Evolutionary conservation across 768 basidiomycete species (phyloP).

Genomic region (Psilocybe cyanescens): DNA sequence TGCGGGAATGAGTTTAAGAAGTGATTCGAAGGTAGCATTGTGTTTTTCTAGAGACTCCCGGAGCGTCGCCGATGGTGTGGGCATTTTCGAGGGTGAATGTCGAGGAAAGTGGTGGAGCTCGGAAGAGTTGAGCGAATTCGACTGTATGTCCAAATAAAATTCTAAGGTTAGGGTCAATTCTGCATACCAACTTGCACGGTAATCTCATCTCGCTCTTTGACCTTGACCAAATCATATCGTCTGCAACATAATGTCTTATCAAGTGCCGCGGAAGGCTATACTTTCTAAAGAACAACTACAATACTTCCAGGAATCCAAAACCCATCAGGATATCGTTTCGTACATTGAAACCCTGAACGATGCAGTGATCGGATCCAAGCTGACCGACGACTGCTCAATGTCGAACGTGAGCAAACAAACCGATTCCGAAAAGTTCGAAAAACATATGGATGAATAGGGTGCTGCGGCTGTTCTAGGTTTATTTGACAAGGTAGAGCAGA

Average conservation of each 20-base stretch:
- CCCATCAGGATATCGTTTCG: conserved; percentile 65
- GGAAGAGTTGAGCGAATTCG: background rate
- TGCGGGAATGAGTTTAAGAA: conserved; percentile 86
- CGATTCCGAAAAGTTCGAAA: background rate
- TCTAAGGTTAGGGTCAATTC: conserved; percentile 20
- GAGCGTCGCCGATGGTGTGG: conserved; percentile 51
- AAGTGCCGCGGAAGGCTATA: conserved; percentile 70
- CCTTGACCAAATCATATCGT: background rate
- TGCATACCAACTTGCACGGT: background rate
- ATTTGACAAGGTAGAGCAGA: conserved; percentile 66
- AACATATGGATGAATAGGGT: conserved; percentile 47
- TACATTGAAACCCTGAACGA: conserved; percentile 82
- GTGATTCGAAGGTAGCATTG: conserved; percentile 83
- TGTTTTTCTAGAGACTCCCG: conserved; percentile 76
- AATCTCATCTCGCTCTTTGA: too few relatives aligned
- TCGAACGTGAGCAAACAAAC: conserved; percentile 55
- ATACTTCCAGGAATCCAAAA: conserved; percentile 78
- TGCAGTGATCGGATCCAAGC: conserved; percentile 73
- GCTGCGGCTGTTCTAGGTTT: conserved; percentile 63
- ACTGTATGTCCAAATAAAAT: background rate
- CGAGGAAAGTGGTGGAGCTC: conserved; percentile 5
- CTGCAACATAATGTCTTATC: conserved; percentile 38
- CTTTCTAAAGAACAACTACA: conserved; percentile 77
- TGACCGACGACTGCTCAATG: conserved; percentile 61
- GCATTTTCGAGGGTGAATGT: conserved; percentile 36